Evolutionary conservation across 345 rosid species (phyloP), one percentile per base, ranked within the genome.

Genomic region (Balakata baccata): DNA sequence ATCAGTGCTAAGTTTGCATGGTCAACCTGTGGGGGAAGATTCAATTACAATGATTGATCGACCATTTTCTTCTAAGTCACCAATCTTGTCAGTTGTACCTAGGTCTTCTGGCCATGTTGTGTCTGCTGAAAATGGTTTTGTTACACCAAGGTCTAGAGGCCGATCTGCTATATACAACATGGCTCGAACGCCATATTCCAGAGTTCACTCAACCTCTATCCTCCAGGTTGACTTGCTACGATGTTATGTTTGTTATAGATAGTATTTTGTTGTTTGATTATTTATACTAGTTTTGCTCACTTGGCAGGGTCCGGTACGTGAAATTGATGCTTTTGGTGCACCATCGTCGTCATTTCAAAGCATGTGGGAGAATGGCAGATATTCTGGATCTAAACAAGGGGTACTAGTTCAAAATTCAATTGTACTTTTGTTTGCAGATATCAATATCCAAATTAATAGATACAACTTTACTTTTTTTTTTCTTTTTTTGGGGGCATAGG

Each of bases 151-250:
- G 76, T 83, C 88, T 25, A 81, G 86, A 50, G 98, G 98, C 76
- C 85, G 94, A 81, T 87, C 98, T 82, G 98, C 98, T 64, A 78
- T 96, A 66, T 91, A 96, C 79, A 90, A 81, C 83, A 91, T 96
- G 98, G 93, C 98, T 45, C 83, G 93, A 70, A 84, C 92, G 66
- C 97, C 98, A 51, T 88, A 93, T 82, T 85, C 97, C 70, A 87
- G 93, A 82, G 86, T 82, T 72, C 89, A 82, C 60, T 80, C 84
- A 66, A 65, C 86, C 23, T 73, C 74, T 69, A 64, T 75, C 49
- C 39, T 68, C 70, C 90, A 91, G 97, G 99, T 95, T 47, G 74
- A 52, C 68, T 20, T 59, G 34, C 41, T 70, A 62, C 52, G 60
- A 45, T 71, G 22, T 46, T 20, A 66, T 6, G 34, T 61, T 22